phyloP scores from a whole-genome alignment of 2,329 filamentous ascomycete species.

The Ascochyta lentis region DNA sequence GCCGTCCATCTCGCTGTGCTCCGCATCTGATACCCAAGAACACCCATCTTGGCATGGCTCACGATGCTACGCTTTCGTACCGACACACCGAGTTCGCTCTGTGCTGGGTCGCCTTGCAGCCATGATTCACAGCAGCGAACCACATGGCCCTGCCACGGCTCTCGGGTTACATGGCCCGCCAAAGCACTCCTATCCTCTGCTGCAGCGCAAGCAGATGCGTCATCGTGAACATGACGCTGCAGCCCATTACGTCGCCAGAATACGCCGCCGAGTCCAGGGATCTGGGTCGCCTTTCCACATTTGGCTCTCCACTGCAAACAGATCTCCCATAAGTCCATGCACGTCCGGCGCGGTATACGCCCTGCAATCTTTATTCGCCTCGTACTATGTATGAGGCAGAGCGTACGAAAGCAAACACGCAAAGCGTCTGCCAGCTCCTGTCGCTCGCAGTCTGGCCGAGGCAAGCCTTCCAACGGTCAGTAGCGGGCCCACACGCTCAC shows the following conservation, averaged over 20 bases:
- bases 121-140: no score
- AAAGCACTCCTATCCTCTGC: not conserved
- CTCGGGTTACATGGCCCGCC: no score
- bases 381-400: not conserved
- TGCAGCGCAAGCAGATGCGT: not conserved
- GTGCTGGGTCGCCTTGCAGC: no score
- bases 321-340: not conserved
- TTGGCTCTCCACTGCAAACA: constrained; percentile 1
- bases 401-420: not conserved
- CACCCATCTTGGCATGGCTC: not conserved
- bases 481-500: constrained; percentile 11
- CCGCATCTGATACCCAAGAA: constrained; percentile 15
- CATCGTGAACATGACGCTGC: not conserved
- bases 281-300: not conserved
- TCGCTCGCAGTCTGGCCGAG: not conserved
- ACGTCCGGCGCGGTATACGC: no score
- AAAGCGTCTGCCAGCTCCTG: not conserved
- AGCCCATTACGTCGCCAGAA: constrained; percentile 5
- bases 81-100: no score
- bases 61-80: not conserved
- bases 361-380: not conserved
- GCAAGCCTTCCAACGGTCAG: constrained; percentile 6
- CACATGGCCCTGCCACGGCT: no score
- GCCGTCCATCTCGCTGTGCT: constrained; percentile 1
- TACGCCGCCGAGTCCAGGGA: not conserved